Percentiles rank a stretch among this genome's conserved stretches.
Evolutionary conservation across 371 early-diverging fungal genomes (phyloP).

Genomic region (Mucor circinelloides): DNA sequence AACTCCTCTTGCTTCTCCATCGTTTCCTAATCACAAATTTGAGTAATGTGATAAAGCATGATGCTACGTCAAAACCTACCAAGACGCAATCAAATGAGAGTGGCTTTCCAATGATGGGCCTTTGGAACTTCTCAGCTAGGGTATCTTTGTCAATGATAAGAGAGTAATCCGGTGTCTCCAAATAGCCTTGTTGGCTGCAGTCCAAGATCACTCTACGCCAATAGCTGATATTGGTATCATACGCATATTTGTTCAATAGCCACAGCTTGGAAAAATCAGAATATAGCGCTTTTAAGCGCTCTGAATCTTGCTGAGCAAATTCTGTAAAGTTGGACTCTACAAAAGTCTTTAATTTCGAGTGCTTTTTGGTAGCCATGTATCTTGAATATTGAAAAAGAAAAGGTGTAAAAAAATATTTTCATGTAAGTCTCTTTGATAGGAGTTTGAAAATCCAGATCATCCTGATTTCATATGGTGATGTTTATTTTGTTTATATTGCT

Average conservation of each 20-base stretch:
- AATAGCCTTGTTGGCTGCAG: conserved; percentile 23
- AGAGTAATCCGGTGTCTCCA: conserved; percentile 19
- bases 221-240: conserved; percentile 28
- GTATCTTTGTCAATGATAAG: conserved; percentile 14
- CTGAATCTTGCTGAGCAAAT: conserved; percentile 18
- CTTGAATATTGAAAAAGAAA: not conserved
- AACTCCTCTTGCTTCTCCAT: conserved; percentile 34
- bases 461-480: no score
- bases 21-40: not conserved
- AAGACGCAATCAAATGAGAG: conserved; percentile 22
- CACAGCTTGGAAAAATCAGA: conserved; percentile 32
- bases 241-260: conserved; percentile 32
- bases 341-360: conserved; percentile 21
- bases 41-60: not conserved
- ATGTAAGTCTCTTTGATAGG: not conserved
- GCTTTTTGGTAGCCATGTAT: conserved; percentile 22
- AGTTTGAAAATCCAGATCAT: not conserved
- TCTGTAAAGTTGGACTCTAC: conserved; percentile 23
- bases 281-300: conserved; percentile 29
- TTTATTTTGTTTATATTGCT: no score
- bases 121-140: conserved; percentile 20
- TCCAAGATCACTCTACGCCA: conserved; percentile 32
- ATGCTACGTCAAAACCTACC: conserved; percentile 7
- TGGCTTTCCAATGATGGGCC: conserved; percentile 27
- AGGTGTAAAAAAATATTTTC: conserved; percentile 6